Evolutionary conservation across 2,329 filamentous ascomycete species (phyloP).

Genomic region (Talaromyces sp.): DNA sequence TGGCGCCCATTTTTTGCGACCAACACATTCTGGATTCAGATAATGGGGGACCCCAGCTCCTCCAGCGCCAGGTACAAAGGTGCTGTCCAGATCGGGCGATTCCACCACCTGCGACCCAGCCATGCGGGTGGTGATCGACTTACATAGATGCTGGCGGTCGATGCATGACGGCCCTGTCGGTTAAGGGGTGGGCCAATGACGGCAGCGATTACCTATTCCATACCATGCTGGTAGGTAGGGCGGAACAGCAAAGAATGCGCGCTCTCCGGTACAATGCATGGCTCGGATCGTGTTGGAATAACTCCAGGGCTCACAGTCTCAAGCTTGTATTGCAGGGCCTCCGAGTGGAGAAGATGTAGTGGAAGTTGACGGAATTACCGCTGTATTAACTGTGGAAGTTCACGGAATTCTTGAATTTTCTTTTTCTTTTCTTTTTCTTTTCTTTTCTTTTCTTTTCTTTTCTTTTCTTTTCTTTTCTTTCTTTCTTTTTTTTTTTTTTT

Average conservation of each 20-base stretch:
- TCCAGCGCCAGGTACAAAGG: not conserved
- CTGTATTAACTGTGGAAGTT: not conserved
- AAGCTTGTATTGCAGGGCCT: slow-evolving; percentile 22
- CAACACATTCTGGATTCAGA: no score
- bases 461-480: no score
- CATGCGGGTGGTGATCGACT: slow-evolving; percentile 26
- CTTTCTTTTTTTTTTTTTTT: no score
- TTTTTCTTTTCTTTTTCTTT: no score
- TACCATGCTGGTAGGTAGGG: no score
- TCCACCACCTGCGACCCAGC: slow-evolving; percentile 13
- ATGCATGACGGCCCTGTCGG: slow-evolving; percentile 16
- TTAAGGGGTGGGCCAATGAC: slow-evolving; percentile 16
- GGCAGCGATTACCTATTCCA: not conserved
- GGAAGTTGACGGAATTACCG: not conserved
- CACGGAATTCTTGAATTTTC: no score
- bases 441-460: no score
- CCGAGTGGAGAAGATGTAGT: slow-evolving; percentile 18
- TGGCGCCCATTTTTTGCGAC: no score
- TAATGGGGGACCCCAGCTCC: no score
- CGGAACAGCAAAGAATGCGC: slow-evolving; percentile 4
- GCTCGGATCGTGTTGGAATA: slow-evolving; percentile 9
- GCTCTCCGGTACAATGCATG: slow-evolving; percentile 1
- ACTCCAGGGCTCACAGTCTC: slow-evolving; percentile 18
- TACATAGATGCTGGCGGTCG: slow-evolving; percentile 23
- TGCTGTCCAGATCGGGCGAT: slow-evolving; percentile 21